These are phyloP conservation scores for Thalassia testudinum DNA, from an alignment of 116 monocot species.

Conservation along the genomic window DNA sequence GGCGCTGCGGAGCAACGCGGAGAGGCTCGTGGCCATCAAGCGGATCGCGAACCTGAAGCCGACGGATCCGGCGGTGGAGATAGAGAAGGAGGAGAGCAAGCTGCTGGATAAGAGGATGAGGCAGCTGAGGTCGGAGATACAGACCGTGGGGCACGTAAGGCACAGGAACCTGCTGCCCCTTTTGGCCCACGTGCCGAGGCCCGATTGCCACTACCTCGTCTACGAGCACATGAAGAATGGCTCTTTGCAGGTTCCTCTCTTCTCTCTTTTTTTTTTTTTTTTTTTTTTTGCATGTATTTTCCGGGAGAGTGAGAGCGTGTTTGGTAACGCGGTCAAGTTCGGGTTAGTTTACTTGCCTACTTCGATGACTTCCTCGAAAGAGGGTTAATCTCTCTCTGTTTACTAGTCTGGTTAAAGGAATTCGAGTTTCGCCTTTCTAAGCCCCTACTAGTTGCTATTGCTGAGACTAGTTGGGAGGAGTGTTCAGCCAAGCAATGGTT, in stretches of 20 bases:
- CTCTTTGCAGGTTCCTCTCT: constrained; percentile 25
- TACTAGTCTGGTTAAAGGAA: too few species aligned
- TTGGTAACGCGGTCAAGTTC: too few species aligned
- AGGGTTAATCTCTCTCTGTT: too few species aligned
- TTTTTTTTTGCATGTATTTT: too few species aligned
- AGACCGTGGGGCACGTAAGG: constrained; percentile 35
- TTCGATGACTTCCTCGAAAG: too few species aligned
- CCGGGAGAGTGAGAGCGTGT: too few species aligned
- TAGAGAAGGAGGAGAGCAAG: constrained; percentile 35
- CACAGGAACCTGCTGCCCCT: constrained; percentile 49
- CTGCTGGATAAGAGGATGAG: constrained; percentile 32
- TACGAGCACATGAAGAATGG: constrained; percentile 69
- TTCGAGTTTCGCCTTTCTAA: too few species aligned
- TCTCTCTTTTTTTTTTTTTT: too few species aligned
- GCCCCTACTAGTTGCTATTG: too few species aligned
- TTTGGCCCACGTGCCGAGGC: constrained; percentile 30
- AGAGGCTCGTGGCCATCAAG: constrained; percentile 44
- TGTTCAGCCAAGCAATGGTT: too few species aligned
- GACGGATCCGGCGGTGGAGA: constrained; percentile 5
- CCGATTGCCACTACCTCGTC: constrained; percentile 32
- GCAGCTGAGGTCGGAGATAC: constrained; percentile 50
- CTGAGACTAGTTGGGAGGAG: too few species aligned
- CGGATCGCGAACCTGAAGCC: constrained; percentile 17
- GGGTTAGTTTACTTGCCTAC: too few species aligned
- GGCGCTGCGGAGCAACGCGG: constrained; percentile 8